phyloP scores from a whole-genome alignment of 805 yeast species.

The Metschnikowia lunata region DNA sequence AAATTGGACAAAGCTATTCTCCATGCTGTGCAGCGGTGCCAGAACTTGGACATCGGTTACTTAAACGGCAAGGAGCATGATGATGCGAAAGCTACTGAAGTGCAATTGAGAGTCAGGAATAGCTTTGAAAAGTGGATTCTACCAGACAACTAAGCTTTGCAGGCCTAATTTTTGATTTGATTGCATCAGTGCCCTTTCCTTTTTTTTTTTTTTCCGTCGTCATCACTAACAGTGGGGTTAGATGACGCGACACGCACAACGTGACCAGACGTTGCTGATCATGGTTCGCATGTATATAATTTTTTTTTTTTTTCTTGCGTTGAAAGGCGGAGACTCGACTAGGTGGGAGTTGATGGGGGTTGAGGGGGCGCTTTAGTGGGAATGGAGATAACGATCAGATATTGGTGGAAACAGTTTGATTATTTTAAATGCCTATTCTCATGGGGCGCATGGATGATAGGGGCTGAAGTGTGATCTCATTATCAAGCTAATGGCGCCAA shows the following conservation, averaged over 20 bases:
- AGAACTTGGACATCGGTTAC: conserved; percentile 45
- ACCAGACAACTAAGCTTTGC: conserved; percentile 28
- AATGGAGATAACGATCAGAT: too few relatives aligned
- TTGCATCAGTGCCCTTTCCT: conserved; percentile 1
- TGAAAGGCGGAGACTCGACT: too few relatives aligned
- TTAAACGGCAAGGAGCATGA: conserved; percentile 29
- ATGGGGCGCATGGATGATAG: too few relatives aligned
- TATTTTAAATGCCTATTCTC: too few relatives aligned
- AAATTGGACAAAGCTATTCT: conserved; percentile 35
- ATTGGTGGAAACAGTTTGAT: too few relatives aligned
- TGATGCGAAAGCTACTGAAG: conserved; percentile 39
- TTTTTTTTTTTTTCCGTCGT: conserved; percentile 6
- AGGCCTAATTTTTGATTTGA: background rate
- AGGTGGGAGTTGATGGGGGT: too few relatives aligned
- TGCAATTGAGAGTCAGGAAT: conserved; percentile 56
- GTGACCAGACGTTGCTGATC: background rate
- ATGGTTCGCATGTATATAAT: conserved; percentile 11
- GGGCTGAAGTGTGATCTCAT: too few relatives aligned
- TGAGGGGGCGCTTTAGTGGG: too few relatives aligned
- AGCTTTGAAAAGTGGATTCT: conserved; percentile 69
- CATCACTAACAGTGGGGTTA: too few relatives aligned
- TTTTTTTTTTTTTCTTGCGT: background rate
- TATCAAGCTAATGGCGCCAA: too few relatives aligned
- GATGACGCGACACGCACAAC: too few relatives aligned
- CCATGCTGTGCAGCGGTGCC: conserved; percentile 52